Evolutionary conservation across 2,329 filamentous ascomycete genomes (phyloP), one percentile per base, ranked within the genome.

Genomic region (Venturia oleaginea): DNA sequence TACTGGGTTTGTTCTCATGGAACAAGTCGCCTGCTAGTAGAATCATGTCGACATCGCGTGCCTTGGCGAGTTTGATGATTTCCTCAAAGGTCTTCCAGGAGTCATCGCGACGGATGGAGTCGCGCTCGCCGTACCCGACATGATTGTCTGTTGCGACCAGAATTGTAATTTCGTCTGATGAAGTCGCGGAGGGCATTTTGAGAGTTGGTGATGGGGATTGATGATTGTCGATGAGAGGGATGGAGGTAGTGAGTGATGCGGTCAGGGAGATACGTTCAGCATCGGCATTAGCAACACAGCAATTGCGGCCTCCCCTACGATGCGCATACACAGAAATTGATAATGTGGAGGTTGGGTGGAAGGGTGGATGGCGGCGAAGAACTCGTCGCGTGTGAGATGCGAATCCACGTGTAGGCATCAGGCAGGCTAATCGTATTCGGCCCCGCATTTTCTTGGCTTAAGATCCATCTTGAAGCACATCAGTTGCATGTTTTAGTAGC

Each of bases 11-110:
- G 76, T 99, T 99, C 70, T 99, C 93, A 74, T 99, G 95, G 73
- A 99, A 99, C 0, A 99, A 83, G 73, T 99, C 94, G 59, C 94
- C 94, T 2, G 89, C 93, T 4, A 99, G 86, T 2, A 99, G 82
- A 0, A 99, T 90, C 94, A 99, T 97, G 76, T 99, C 94, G 68
- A 99, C 94, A 78, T 99, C 94, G 73, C 88, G 83, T 40, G 87
- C 86, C 72, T 88, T 90, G 24, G 93, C 94, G 51, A 97, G 78
- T 68, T 86, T 88, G 89, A 99, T 91, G 67, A 97, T 86, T 76
- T 99, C 94, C 74, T 99, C 89, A 78, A 99, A 99, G 3, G 89
- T 91, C 73, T 87, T 89, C 92, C 93, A 97, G 77, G 92, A 97
- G 75, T 99, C 94, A 74, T 97, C 91, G 68, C 92, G 93, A n/a